A percentile compares a stretch with the other conserved stretches of the same genome.
Conservation (phyloP, 164 flowering plant genomes). For the Nelumbo lutea region DNA sequence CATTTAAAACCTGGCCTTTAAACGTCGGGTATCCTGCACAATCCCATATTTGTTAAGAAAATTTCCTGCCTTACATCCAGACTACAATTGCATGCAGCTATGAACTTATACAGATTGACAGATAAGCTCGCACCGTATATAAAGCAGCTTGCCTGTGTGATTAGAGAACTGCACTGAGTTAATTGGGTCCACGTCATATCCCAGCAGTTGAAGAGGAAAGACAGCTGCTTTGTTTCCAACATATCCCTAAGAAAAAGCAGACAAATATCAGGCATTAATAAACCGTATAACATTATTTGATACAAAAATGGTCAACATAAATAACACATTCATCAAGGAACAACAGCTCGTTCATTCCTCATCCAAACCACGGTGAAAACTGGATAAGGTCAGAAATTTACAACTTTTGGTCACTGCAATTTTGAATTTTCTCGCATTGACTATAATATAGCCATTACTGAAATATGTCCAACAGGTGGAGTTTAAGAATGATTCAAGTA, state of each 20-base stretch:
- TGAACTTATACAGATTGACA: constrained; percentile 29
- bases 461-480: no score
- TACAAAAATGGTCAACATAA: not conserved
- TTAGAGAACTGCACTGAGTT: constrained; percentile 99
- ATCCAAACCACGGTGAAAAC: no score
- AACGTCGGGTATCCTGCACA: constrained; percentile 92
- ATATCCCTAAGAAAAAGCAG: constrained; percentile 58
- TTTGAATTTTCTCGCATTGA: no score
- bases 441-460: no score
- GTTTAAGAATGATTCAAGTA: no score
- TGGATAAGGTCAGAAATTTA: no score
- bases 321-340: no score
- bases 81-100: constrained; percentile 27
- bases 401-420: no score
- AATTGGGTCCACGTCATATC: constrained; percentile 97
- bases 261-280: not conserved
- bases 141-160: constrained; percentile 97
- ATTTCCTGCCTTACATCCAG: constrained; percentile 11
- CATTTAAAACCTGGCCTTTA: constrained; percentile 95
- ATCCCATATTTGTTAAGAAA: constrained; percentile 15
- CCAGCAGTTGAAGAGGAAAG: constrained; percentile 93
- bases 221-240: constrained; percentile 99
- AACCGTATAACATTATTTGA: not conserved
- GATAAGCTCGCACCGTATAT: constrained; percentile 42
- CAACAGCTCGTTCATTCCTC: no score